Evolutionary conservation across 257 asterid genomes (phyloP), one percentile per base, ranked within the genome.

Genomic region (Rauvolfia tetraphylla): DNA sequence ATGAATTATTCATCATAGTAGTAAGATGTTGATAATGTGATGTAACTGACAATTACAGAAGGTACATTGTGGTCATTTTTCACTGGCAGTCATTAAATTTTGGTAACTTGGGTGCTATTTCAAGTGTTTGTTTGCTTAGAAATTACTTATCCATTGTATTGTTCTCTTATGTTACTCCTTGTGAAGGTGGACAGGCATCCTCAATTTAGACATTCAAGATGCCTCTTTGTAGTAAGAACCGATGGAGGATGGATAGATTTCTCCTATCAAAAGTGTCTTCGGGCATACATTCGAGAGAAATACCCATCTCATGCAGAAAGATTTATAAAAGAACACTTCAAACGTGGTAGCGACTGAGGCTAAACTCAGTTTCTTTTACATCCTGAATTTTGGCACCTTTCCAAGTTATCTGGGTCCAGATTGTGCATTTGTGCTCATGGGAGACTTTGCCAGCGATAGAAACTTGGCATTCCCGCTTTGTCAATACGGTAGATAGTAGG

Each of bases 231-330:
- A 29, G 93, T 92, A 39, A 86, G 98, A 86, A 83, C 82, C 0
- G 99, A 95, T n/a, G 99, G 98, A 69, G 96, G 87, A 77, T 92
- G 96, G 99, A 92, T 95, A 68, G 99, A 92, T 81, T 92, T 95
- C 86, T 95, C 98, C 71, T 95, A 95, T 89, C 99, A 95, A 86
- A 95, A 92, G 85, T 95, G 97, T 81, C 83, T 95, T 25, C 81
- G 95, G 44, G 86, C 94, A 49, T 92, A 91, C 80, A 81, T 95
- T 74, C 90, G 92, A 78, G 84, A 79, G 34, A 91, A 90, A 84
- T 95, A 95, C 84, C 95, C 96, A 75, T 87, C 90, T 72, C 66
- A 89, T 5, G 97, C 91, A 0, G 95, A 90, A 79, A 89, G 84
- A 79, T 92, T 92, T 83, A 88, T 92, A 48, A 90, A 69, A 80